Evolutionary conservation across 768 basidiomycete genomes (phyloP).

Genomic region (Pisolithus marmoratus): DNA sequence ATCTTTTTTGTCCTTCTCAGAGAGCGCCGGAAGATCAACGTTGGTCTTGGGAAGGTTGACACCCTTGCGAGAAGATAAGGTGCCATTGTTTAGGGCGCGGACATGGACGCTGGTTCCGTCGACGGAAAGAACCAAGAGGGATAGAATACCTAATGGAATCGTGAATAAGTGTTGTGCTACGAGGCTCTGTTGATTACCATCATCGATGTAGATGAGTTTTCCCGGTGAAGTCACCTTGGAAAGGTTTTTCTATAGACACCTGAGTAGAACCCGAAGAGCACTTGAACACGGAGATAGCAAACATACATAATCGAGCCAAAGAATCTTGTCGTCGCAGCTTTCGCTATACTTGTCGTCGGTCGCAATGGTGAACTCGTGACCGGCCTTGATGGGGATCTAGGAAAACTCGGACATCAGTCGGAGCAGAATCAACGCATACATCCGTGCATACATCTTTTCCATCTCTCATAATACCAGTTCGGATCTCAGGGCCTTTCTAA

Average conservation of each 20-base stretch:
- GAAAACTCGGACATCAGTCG: conserved; percentile 4
- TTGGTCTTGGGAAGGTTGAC: conserved; percentile 98
- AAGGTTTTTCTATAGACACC: conserved; percentile 62
- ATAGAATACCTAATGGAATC: conserved; percentile 57
- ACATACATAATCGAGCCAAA: conserved; percentile 93
- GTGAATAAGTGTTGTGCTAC: conserved; percentile 3
- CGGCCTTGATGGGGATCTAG: conserved; percentile 78
- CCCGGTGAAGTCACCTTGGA: conserved; percentile 96
- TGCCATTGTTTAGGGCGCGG: conserved; percentile 85
- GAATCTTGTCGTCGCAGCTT: conserved; percentile 71
- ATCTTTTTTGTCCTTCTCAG: conserved; percentile 97
- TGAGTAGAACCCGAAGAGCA: neutral
- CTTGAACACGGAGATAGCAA: neutral
- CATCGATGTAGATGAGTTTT: conserved; percentile 96
- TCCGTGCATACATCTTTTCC: conserved; percentile 67
- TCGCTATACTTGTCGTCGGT: conserved; percentile 80
- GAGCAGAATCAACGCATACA: neutral
- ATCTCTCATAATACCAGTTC: conserved; percentile 89
- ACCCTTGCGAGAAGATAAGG: conserved; percentile 93
- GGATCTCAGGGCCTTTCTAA: conserved; percentile 99
- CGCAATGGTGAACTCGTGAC: conserved; percentile 90
- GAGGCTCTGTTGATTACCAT: conserved; percentile 47
- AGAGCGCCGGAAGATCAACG: conserved; percentile 95
- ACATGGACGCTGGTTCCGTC: conserved; percentile 80
- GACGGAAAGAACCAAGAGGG: conserved; percentile 86